Conservation (phyloP, 73 alveolate genomes). For the Paramecium biaurelia region DNA sequence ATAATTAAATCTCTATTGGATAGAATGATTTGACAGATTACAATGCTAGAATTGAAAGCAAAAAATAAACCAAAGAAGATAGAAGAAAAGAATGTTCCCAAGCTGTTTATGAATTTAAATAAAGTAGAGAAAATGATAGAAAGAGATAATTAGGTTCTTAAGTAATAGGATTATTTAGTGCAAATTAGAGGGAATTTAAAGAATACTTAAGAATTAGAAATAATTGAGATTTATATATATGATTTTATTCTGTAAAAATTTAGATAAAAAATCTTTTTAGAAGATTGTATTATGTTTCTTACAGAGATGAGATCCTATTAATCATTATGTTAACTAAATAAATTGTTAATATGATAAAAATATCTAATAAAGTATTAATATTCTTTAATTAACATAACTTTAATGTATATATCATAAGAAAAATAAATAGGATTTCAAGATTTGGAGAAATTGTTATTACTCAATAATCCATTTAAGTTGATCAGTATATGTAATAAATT, state of each 20-base stretch:
- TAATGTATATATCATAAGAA: no score
- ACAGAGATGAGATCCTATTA: no score
- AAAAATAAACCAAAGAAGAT: not conserved
- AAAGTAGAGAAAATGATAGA: not conserved
- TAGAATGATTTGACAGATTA: not conserved
- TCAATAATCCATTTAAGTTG: not conserved
- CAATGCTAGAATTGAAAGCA: not conserved
- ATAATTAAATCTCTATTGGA: not conserved
- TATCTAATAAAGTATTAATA: no score
- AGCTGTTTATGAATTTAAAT: not conserved
- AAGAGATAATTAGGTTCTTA: not conserved
- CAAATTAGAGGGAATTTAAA: constrained; percentile 1
- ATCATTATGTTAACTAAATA: no score
- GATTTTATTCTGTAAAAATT: not conserved
- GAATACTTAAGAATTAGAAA: not conserved
- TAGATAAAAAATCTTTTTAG: not conserved
- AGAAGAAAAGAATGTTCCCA: not conserved
- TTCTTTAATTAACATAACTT: no score
- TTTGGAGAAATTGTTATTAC: not conserved
- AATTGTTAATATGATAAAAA: no score
- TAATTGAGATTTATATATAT: not conserved
- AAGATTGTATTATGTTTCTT: no score
- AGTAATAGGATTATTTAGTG: constrained; percentile 21
- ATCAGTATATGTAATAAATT: not conserved
- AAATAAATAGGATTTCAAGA: no score